phyloP scores from a whole-genome alignment of 805 yeast genomes.

The Hanseniaspora valbyensis region DNA sequence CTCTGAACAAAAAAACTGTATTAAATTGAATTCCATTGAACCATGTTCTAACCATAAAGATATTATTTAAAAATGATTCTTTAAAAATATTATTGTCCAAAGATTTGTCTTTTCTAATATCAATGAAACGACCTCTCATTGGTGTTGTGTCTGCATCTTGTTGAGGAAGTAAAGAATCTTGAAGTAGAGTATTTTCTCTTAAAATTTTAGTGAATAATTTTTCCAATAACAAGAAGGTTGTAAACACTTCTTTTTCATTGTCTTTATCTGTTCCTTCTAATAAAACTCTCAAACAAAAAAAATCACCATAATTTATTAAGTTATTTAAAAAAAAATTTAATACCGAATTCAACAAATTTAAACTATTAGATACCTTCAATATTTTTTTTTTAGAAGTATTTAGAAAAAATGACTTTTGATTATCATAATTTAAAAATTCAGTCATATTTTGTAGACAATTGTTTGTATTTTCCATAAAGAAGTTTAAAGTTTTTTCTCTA shows the following conservation, averaged over 20 bases:
- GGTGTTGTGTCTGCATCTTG: constrained; percentile 7
- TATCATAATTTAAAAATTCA: constrained; percentile 23
- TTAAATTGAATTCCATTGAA: constrained; percentile 39
- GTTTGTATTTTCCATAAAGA: constrained; percentile 29
- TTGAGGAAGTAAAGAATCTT: neutral
- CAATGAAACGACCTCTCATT: neutral
- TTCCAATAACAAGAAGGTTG: constrained; percentile 50
- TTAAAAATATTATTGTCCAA: neutral
- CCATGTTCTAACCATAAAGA: constrained; percentile 37
- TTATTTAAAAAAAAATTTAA: neutral
- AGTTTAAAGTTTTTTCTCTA: constrained; percentile 21
- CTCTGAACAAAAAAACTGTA: constrained; percentile 34
- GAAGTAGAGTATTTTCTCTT: neutral
- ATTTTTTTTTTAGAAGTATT: constrained; percentile 16
- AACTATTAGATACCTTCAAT: neutral
- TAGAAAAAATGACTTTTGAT: constrained; percentile 24
- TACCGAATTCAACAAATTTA: neutral
- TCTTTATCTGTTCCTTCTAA: no score
- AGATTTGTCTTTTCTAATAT: neutral
- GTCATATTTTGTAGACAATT: constrained; percentile 26
- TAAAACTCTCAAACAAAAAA: neutral
- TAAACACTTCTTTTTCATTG: constrained; percentile 28
- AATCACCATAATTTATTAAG: neutral
- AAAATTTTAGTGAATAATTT: constrained; percentile 24
- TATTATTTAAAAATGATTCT: constrained; percentile 10